Conservation (phyloP, 2,329 filamentous ascomycete species). For the Chrysosphaeria jannelii region DNA sequence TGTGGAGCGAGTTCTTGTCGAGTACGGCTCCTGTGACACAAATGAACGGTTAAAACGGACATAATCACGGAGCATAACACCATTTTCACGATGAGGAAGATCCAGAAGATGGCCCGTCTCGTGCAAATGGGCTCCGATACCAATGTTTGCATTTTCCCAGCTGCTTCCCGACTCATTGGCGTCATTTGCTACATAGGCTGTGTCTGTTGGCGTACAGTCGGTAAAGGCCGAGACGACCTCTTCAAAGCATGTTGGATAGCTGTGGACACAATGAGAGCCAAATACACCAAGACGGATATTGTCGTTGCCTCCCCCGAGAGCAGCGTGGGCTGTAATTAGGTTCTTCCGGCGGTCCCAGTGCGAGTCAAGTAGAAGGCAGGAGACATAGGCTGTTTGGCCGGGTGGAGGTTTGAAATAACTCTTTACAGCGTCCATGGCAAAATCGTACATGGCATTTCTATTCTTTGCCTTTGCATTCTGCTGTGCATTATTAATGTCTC, state of each 20-base stretch:
- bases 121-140: constrained; percentile 77
- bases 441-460: constrained; percentile 43
- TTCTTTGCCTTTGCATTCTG: constrained; percentile 39
- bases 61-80: constrained; percentile 83
- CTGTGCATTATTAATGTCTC: constrained; percentile 48
- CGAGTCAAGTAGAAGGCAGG: constrained; percentile 58
- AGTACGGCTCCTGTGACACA: constrained; percentile 52
- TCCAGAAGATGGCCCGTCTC: constrained; percentile 77
- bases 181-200: constrained; percentile 52
- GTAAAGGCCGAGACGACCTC: constrained; percentile 71
- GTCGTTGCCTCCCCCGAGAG: constrained; percentile 45
- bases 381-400: constrained; percentile 69
- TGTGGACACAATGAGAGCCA: constrained; percentile 73
- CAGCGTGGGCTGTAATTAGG: constrained; percentile 51
- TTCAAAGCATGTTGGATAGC: constrained; percentile 67
- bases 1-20: constrained; percentile 58
- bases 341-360: constrained; percentile 55
- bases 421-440: constrained; percentile 49
- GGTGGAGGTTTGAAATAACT: constrained; percentile 43
- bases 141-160: constrained; percentile 87
- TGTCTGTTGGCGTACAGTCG: constrained; percentile 74
- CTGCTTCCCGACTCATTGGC: constrained; percentile 65
- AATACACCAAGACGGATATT: constrained; percentile 64
- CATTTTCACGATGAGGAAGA: constrained; percentile 63
- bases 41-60: constrained; percentile 63